Evolutionary conservation across 305 asterid species (phyloP).

Genomic region (Fraxinus albicans): DNA sequence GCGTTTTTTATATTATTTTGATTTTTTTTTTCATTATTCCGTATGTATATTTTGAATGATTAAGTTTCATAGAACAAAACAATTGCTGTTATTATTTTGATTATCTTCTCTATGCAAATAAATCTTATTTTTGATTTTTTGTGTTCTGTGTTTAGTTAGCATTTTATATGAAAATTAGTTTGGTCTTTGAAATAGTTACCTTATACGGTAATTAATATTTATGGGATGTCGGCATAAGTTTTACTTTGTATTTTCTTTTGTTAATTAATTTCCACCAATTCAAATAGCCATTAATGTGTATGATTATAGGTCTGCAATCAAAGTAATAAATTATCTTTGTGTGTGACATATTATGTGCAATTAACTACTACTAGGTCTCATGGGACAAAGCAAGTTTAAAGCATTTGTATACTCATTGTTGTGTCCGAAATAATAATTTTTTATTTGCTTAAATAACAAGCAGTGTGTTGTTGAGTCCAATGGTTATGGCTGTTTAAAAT

Average conservation of each 20-base stretch:
- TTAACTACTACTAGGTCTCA: background rate
- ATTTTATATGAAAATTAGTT: background rate
- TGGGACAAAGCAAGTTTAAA: too few species aligned
- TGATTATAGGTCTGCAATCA: background rate
- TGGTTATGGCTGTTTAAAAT: conserved; percentile 26
- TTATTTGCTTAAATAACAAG: background rate
- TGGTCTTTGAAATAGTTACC: background rate
- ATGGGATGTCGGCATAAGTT: background rate
- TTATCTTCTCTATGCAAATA: background rate
- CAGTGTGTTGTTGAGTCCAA: conserved; percentile 23
- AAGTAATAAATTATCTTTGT: background rate
- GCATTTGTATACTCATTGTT: too few species aligned
- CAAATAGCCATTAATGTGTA: background rate
- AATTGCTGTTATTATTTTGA: too few species aligned
- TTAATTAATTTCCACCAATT: too few species aligned
- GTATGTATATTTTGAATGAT: too few species aligned
- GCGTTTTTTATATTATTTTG: too few species aligned
- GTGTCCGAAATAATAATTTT: background rate
- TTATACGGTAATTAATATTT: too few species aligned
- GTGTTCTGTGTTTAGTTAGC: background rate
- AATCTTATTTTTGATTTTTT: background rate
- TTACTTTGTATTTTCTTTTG: background rate
- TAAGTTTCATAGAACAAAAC: too few species aligned
- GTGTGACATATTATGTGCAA: too few species aligned
- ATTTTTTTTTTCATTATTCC: too few species aligned